A percentile compares a stretch with the other conserved stretches of the same genome.
phyloP scores from a whole-genome alignment of 2,329 filamentous ascomycete species.

The Xylariaceae sp. region DNA sequence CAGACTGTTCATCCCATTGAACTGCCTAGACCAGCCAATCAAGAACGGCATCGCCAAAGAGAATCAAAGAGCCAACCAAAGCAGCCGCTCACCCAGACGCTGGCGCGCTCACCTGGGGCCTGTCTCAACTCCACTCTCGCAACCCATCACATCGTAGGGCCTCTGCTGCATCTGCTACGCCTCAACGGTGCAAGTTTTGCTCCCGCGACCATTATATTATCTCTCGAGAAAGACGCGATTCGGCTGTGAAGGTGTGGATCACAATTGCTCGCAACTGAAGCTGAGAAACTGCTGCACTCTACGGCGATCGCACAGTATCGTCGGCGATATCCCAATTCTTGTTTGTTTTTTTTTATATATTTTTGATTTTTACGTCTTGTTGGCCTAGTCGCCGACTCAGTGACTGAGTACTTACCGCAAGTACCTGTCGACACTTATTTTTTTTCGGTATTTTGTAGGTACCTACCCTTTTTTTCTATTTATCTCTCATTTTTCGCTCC shows the following conservation, averaged over 20 bases:
- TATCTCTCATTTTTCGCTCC: slow-evolving; percentile 1
- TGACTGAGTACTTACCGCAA: no score
- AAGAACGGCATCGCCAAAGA: not conserved
- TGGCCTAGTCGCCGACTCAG: not conserved
- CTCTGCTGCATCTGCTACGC: no score
- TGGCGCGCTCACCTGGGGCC: slow-evolving; percentile 1
- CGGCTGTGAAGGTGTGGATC: no score
- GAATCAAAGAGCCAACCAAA: not conserved
- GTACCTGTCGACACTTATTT: no score
- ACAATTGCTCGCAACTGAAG: no score
- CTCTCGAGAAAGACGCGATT: no score
- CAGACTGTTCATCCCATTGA: not conserved
- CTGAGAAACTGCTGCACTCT: no score
- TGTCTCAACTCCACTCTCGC: not conserved
- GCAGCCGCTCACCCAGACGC: not conserved
- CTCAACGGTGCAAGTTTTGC: no score
- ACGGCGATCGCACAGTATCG: no score
- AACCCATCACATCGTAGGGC: not conserved
- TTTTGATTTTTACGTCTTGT: not conserved
- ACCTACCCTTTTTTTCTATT: not conserved
- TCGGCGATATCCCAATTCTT: not conserved
- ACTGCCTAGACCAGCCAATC: not conserved
- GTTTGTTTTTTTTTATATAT: not conserved
- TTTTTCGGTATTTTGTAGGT: not conserved
- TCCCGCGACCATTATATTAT: no score